Percentiles rank a stretch among this genome's conserved stretches.
phyloP scores from a whole-genome alignment of 116 monocot genomes.

The Posidonia oceanica region DNA sequence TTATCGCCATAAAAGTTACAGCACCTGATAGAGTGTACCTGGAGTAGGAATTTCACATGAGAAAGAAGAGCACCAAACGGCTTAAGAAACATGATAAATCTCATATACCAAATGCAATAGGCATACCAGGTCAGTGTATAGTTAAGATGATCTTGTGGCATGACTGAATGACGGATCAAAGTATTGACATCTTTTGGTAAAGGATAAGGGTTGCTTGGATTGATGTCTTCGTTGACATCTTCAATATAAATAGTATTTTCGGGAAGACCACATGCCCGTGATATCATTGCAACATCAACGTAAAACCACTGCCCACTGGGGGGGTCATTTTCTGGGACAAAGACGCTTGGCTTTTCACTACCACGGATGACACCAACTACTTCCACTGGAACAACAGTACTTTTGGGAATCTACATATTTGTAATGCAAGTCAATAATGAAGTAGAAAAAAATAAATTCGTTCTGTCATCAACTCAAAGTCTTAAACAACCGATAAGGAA shows the following conservation, averaged over 20 bases:
- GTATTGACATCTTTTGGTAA: constrained; percentile 75
- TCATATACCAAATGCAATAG: neutral
- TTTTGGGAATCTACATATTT: constrained; percentile 36
- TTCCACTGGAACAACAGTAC: constrained; percentile 14
- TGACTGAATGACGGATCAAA: constrained; percentile 77
- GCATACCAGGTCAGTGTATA: constrained; percentile 82
- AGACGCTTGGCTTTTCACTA: constrained; percentile 89
- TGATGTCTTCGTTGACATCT: constrained; percentile 63
- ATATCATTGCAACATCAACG: constrained; percentile 75
- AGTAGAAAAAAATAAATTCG: neutral
- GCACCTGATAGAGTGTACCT: constrained; percentile 94
- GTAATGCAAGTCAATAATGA: neutral
- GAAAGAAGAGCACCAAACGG: neutral
- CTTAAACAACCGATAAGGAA: too few species aligned
- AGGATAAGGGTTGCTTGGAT: constrained; percentile 81
- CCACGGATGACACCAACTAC: constrained; percentile 76
- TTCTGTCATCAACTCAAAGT: too few species aligned
- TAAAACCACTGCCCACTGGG: constrained; percentile 81
- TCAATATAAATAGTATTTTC: constrained; percentile 69
- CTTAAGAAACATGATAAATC: neutral
- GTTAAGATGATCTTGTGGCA: constrained; percentile 93
- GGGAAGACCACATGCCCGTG: constrained; percentile 52
- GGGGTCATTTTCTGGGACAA: constrained; percentile 86
- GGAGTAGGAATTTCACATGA: constrained; percentile 10
- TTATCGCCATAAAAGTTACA: constrained; percentile 78